These are phyloP conservation scores for Eucalyptus curtisii DNA, from an alignment of 345 rosid genomes.

Conservation along the genomic window DNA sequence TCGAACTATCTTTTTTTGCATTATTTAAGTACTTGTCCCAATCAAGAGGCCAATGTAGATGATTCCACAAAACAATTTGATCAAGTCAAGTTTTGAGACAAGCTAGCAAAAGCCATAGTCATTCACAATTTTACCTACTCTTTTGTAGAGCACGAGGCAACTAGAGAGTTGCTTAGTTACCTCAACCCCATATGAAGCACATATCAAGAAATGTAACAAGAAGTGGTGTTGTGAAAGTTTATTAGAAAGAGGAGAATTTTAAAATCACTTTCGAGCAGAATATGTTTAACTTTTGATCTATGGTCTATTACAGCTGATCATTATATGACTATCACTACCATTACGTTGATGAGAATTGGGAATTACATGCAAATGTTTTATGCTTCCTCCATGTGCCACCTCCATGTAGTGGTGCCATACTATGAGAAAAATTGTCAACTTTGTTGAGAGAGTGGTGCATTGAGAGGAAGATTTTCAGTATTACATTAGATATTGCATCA, in stretches of 20 bases:
- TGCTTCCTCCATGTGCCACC: not conserved
- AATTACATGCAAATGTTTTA: no score
- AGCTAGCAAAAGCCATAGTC: not conserved
- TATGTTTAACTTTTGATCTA: fast-evolving
- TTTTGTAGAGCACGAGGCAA: not conserved
- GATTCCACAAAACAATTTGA: fast-evolving
- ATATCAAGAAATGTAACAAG: not conserved
- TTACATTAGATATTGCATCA: not conserved
- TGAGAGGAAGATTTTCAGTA: not conserved
- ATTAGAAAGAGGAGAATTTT: not conserved
- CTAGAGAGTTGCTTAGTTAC: not conserved
- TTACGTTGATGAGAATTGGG: not conserved
- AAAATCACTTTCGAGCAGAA: no score
- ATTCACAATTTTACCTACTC: not conserved
- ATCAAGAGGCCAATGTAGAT: not conserved
- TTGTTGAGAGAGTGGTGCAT: not conserved
- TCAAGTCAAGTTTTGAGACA: not conserved
- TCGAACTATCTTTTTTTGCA: no score
- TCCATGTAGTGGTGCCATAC: not conserved
- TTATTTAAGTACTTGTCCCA: not conserved
- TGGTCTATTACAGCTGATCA: no score
- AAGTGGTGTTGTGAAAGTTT: not conserved
- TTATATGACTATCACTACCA: no score
- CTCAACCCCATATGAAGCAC: not conserved
- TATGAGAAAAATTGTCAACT: not conserved